Evolutionary conservation across 345 rosid species (phyloP).

Genomic region (Citrus mangshanensis): DNA sequence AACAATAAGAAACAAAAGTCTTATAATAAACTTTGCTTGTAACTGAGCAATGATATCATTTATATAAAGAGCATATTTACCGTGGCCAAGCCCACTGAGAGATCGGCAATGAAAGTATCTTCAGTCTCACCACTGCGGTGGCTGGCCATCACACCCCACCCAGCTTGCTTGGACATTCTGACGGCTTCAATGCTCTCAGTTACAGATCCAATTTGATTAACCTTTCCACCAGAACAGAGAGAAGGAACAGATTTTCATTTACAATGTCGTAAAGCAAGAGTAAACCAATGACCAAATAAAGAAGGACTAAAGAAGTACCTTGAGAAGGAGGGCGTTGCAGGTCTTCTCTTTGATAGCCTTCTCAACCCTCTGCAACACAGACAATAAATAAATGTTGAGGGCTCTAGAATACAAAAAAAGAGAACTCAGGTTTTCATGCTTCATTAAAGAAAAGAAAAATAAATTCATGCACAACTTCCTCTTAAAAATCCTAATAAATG

Average conservation of each 20-base stretch:
- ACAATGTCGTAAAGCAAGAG: background rate
- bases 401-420: background rate
- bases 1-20: background rate
- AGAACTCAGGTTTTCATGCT: background rate
- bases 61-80: slow-evolving; percentile 31
- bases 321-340: slow-evolving; percentile 95
- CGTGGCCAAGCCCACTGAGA: slow-evolving; percentile 90
- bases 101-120: slow-evolving; percentile 95
- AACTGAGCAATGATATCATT: background rate
- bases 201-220: slow-evolving; percentile 95
- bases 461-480: background rate
- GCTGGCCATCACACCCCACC: slow-evolving; percentile 99
- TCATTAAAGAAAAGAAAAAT: background rate
- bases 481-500: background rate
- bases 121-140: slow-evolving; percentile 98
- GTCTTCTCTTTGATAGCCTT: slow-evolving; percentile 83
- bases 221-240: slow-evolving; percentile 37
- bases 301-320: slow-evolving; percentile 36
- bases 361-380: slow-evolving; percentile 64
- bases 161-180: slow-evolving; percentile 94
- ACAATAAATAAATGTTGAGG: slow-evolving; percentile 1
- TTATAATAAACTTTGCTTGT: background rate
- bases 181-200: slow-evolving; percentile 99
- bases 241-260: background rate
- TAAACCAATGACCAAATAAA: background rate